phyloP scores from a whole-genome alignment of 2,329 filamentous ascomycete species.

The Cladosporium phlei region DNA sequence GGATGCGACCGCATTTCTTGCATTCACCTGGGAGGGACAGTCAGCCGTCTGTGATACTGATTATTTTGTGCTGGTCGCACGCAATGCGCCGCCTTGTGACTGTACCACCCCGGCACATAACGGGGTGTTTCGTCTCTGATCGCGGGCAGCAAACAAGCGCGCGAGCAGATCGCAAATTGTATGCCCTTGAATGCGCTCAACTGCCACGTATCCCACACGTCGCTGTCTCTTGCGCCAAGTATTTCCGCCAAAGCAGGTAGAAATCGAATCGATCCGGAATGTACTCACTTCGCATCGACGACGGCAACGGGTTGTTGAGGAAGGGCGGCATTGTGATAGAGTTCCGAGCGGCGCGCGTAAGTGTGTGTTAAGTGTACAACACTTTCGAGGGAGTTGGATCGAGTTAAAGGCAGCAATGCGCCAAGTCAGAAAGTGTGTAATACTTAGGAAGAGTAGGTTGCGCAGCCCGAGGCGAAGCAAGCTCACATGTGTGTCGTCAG shows the following conservation, averaged over 20 bases:
- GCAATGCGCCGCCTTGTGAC: neutral
- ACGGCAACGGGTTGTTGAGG: conserved; percentile 52
- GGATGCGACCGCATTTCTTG: conserved; percentile 93
- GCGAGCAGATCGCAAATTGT: neutral
- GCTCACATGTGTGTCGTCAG: too few relatives aligned
- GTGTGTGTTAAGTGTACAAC: too few relatives aligned
- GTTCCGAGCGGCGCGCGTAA: too few relatives aligned
- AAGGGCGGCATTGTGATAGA: conserved; percentile 39
- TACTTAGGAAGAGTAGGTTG: neutral
- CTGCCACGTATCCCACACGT: neutral
- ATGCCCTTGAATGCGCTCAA: neutral
- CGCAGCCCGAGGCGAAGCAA: too few relatives aligned
- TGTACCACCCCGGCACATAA: neutral
- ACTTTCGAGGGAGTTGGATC: neutral
- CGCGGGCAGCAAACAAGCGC: conserved; percentile 1
- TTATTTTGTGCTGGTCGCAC: too few relatives aligned
- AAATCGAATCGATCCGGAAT: neutral
- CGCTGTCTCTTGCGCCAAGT: conserved; percentile 1
- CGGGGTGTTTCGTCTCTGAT: neutral
- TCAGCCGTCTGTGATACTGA: too few relatives aligned
- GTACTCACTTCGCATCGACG: conserved; percentile 49
- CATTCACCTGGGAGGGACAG: conserved; percentile 69
- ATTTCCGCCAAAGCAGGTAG: neutral
- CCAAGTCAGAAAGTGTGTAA: conserved; percentile 4
- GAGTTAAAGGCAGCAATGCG: neutral